These are phyloP conservation scores for Verticillium dahliae DNA, from an alignment of 2,329 filamentous ascomycete genomes.

Conservation along the genomic window DNA sequence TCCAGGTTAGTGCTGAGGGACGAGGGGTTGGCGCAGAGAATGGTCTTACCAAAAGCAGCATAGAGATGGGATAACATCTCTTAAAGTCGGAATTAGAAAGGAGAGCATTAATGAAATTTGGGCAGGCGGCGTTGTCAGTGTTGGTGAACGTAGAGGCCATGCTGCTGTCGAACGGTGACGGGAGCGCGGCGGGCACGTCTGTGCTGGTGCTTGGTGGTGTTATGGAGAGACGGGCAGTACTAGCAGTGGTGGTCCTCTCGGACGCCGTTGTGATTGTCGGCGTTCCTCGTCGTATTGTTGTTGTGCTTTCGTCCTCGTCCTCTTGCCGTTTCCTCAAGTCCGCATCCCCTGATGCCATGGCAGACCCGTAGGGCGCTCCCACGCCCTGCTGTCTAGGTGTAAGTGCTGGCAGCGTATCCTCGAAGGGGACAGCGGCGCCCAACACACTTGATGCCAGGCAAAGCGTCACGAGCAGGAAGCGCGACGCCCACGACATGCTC, in stretches of 20 bases:
- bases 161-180: constrained; percentile 61
- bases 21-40: too few species aligned
- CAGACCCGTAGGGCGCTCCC: neutral
- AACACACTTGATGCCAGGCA: neutral
- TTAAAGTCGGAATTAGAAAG: constrained; percentile 61
- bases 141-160: constrained; percentile 56
- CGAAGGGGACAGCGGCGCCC: neutral
- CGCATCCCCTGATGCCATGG: neutral
- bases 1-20: constrained; percentile 12
- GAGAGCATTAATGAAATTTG: constrained; percentile 61
- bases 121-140: constrained; percentile 46
- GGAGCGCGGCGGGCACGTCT: constrained; percentile 37
- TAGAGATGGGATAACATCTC: constrained; percentile 74
- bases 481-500: neutral
- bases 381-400: neutral
- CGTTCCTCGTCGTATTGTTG: neutral
- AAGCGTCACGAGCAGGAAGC: neutral
- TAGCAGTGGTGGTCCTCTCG: neutral
- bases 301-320: constrained; percentile 8
- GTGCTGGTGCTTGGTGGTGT: constrained; percentile 17
- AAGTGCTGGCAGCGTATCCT: neutral
- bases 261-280: neutral
- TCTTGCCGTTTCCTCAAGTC: constrained; percentile 19
- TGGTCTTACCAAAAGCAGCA: constrained; percentile 65
- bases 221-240: constrained; percentile 5